Percentiles rank a stretch among this genome's conserved stretches.
phyloP scores from a whole-genome alignment of 306 rosid species.

The Gastrolobium villosum region DNA sequence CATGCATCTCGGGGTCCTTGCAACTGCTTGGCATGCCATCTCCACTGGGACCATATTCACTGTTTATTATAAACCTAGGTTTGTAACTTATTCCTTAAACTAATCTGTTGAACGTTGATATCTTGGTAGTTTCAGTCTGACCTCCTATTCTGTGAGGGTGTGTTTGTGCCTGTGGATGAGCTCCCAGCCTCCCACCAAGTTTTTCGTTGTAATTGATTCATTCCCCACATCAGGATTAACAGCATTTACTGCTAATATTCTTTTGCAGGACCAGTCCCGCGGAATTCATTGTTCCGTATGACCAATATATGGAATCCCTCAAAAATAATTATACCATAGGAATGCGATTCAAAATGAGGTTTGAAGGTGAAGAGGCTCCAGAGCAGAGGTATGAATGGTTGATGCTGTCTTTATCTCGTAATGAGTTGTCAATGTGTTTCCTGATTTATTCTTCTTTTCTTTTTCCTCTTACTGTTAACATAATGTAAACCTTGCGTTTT shows the following conservation, averaged over 20 bases:
- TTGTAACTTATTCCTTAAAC: background rate
- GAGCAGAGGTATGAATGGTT: conserved; percentile 75
- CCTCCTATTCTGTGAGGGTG: background rate
- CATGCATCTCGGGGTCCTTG: conserved; percentile 96
- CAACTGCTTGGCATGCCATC: conserved; percentile 95
- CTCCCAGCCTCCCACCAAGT: background rate
- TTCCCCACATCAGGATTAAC: conserved; percentile 1
- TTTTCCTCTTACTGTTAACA: background rate
- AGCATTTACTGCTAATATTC: conserved; percentile 15
- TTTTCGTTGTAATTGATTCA: background rate
- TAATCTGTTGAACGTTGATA: background rate
- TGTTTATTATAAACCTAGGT: conserved; percentile 97
- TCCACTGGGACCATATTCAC: conserved; percentile 82
- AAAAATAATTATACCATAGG: conserved; percentile 81
- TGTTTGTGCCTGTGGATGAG: background rate
- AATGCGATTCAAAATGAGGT: conserved; percentile 93
- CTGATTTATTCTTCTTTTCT: background rate
- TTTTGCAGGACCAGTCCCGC: conserved; percentile 90
- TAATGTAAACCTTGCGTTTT: background rate
- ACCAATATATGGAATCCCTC: conserved; percentile 81
- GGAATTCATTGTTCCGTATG: conserved; percentile 85
- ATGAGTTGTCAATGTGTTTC: background rate
- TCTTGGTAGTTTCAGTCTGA: background rate
- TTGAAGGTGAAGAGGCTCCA: conserved; percentile 98
- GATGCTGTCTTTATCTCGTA: conserved; percentile 2